Evolutionary conservation across 2,329 filamentous ascomycete species (phyloP).

Genomic region (Cephalotrichum gorgonifer): DNA sequence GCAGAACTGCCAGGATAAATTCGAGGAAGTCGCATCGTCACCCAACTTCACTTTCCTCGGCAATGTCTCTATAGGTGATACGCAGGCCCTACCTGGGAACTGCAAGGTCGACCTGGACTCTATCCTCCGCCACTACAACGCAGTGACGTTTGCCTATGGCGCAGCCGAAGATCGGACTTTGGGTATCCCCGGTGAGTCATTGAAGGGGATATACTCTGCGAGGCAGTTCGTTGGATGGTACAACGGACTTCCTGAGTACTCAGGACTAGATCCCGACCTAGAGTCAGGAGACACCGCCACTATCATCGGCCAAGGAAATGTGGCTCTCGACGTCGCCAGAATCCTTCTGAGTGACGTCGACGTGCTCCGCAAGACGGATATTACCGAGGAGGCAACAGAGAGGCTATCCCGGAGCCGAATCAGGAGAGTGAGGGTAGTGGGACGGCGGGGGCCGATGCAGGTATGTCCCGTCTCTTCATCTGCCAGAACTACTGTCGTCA

Average conservation of each 20-base stretch:
- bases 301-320: conserved; percentile 90
- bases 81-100: conserved; percentile 20
- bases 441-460: conserved; percentile 80
- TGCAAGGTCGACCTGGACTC: conserved; percentile 52
- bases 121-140: conserved; percentile 78
- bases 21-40: conserved; percentile 75
- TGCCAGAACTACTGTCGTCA: background rate
- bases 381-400: conserved; percentile 73
- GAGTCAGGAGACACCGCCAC: conserved; percentile 70
- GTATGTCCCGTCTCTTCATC: conserved; percentile 28
- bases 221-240: conserved; percentile 97
- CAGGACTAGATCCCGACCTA: conserved; percentile 62
- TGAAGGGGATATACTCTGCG: conserved; percentile 74
- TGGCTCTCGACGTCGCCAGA: conserved; percentile 85
- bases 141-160: conserved; percentile 85
- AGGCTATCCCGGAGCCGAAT: conserved; percentile 62
- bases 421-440: conserved; percentile 75
- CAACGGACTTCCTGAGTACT: conserved; percentile 82
- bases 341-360: conserved; percentile 73
- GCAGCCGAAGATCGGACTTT: conserved; percentile 75
- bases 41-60: conserved; percentile 83
- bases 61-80: conserved; percentile 68
- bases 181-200: conserved; percentile 68
- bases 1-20: conserved; percentile 91
- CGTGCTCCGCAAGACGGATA: conserved; percentile 70